Evolutionary conservation across 1,139 yeast species (phyloP), one percentile per base, ranked within the genome.

Genomic region (Yamadazyma dushanensis): DNA sequence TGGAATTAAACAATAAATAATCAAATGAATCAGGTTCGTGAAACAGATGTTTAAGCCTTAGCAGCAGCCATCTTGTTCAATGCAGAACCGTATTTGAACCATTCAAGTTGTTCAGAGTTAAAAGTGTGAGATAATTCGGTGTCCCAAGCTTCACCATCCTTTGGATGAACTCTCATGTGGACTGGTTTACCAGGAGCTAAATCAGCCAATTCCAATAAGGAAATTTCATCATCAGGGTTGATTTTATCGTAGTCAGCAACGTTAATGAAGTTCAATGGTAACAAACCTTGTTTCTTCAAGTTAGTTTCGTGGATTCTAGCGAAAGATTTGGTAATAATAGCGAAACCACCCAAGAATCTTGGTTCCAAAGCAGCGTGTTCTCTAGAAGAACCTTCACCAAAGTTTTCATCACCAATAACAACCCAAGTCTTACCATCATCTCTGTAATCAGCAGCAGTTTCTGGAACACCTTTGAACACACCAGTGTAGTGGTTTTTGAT

Each of bases 321-420:
- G 66, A 92, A 92, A 32, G 98, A 92, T 75, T 88, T 90, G 65
- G 96, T 86, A 59, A 92, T 84, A 68, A 92, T 89, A 54, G 97
- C 96, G 63, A 84, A 87, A 61, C 95, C 98, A 76, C 98, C 98
- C 63, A 92, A 80, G 92, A 73, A 92, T 79, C 98, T 86, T 74
- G 98, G 98, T 78, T 90, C 96, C 64, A 92, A 83, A 56, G 98
- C 98, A 63, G 98, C 98, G 69, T 92, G 98, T 76, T 92, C 98
- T 82, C 98, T 89, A 57, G 97, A 90, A 45, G 98, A 92, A 76
- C 98, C 98, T 77, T 92, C 98, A 79, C 98, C 98, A 60, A 89
- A 87, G 78, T 92, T 92, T 73, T 92, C 97, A 66, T 89, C 98
- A 74, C 97, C 98, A 63, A 92, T 80, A 51, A 92, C 98, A 70